Base-by-base conservation (phyloP, 306 rosid species). In the Datisca glomerata region DNA sequence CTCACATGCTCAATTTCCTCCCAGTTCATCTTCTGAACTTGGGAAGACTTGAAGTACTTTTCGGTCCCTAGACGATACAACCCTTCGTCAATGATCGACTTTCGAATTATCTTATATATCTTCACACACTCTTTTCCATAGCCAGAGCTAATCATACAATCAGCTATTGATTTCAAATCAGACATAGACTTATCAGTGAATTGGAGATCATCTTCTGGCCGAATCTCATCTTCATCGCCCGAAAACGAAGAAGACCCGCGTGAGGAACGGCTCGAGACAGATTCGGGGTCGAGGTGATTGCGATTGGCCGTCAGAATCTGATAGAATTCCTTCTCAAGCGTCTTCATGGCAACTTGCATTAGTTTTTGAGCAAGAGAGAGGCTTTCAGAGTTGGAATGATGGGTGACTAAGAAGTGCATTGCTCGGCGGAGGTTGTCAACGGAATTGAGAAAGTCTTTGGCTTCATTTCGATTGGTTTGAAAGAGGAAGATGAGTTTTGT, bases 61-160 rank as follows among this genome's bases (percentile, higher is more conserved):
- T 61, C 57, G 16, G 63, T 50, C 44, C 68, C 68, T 2, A 74
- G 70, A 39, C 23, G 59, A 45, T 41, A 40, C 63, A 76, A 27
- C n/a, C 63, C 64, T 56, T 64, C 79, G 2, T 76, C 76, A n/a
- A 68, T 24, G 2, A 46, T 57, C 8, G 76, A 68, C 38, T 67
- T 71, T 46, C 85, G 20, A 17, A 71, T 45, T 7, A 29, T 10
- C 13, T 37, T 67, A 55, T 68, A 76, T 21, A 65, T 54, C 53
- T 53, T 68, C 21, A 44, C 44, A 12, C 79, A 71, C 61, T 76
- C 79, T 42, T 49, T 57, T 5, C 71, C 76, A 61, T 71, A 76
- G 22, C 85, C 85, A 31, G 62, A 57, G 13, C 45, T 41, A 25
- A 71, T 71, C 85, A 76, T 76, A 31, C 76, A 75, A 15, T 75